Conservation (phyloP, 2,329 filamentous ascomycete genomes). For the Penicillium sp. region DNA sequence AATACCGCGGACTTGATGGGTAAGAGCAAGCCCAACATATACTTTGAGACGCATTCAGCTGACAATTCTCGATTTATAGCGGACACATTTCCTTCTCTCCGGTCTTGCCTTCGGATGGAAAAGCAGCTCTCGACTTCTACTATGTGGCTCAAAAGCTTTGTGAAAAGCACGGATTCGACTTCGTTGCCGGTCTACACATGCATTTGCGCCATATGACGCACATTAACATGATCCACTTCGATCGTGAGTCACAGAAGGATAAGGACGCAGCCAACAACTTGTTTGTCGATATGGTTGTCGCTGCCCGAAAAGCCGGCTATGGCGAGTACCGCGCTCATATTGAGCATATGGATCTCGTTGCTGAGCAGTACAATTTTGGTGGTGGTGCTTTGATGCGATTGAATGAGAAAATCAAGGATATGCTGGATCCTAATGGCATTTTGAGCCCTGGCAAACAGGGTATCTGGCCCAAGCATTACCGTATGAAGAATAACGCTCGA, state of each 20-base stretch:
- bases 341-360: conserved; percentile 22
- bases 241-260: background rate
- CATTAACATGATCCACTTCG: background rate
- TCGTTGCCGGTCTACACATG: conserved; percentile 3
- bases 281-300: background rate
- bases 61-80: background rate
- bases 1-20: background rate
- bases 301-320: conserved; percentile 6
- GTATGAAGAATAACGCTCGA: background rate
- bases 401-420: conserved; percentile 16
- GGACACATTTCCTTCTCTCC: conserved; percentile 16
- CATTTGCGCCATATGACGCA: background rate
- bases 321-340: conserved; percentile 25
- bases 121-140: background rate
- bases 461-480: conserved; percentile 16
- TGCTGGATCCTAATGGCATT: conserved; percentile 18
- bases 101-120: conserved; percentile 1
- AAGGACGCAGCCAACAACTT: background rate
- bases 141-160: background rate
- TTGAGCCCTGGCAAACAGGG: conserved; percentile 18
- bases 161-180: background rate
- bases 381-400: conserved; percentile 12
- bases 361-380: conserved; percentile 14
- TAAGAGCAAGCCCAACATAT: background rate
- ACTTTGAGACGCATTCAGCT: background rate